These are phyloP conservation scores for Pyricularia sp. DNA, from an alignment of 2,329 filamentous ascomycete species.

Conservation along the genomic window DNA sequence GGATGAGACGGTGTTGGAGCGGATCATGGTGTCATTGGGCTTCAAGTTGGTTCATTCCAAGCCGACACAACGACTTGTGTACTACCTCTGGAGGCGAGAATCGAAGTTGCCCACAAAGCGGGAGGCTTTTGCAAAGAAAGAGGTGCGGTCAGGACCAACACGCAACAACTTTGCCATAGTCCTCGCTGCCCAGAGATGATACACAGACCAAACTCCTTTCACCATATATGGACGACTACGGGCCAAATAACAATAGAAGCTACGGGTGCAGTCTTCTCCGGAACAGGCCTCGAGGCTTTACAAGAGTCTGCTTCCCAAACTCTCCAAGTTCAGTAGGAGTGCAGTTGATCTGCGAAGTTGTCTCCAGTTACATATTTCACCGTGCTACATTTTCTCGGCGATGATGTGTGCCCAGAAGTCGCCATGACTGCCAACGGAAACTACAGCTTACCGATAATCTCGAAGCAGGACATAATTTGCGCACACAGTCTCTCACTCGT, in stretches of 20 bases:
- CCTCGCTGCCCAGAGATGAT: slow-evolving; percentile 29
- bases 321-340: neutral
- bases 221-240: neutral
- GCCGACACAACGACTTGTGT: slow-evolving; percentile 73
- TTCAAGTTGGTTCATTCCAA: slow-evolving; percentile 60
- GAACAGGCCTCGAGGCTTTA: neutral
- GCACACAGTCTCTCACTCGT: neutral
- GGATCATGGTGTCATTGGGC: slow-evolving; percentile 70
- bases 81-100: slow-evolving; percentile 69
- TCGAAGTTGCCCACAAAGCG: slow-evolving; percentile 12
- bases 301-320: neutral
- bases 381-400: neutral
- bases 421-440: neutral
- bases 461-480: neutral
- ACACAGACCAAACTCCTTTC: neutral
- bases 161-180: slow-evolving; percentile 91
- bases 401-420: neutral
- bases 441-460: neutral
- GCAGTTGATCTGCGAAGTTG: neutral
- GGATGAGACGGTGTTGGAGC: slow-evolving; percentile 56
- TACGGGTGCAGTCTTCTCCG: neutral
- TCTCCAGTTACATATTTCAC: neutral
- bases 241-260: neutral
- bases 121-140: slow-evolving; percentile 47
- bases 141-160: slow-evolving; percentile 62